Evolutionary conservation across 1,284 basidiomycete species (phyloP).

Genomic region (Ustilago hordei): DNA sequence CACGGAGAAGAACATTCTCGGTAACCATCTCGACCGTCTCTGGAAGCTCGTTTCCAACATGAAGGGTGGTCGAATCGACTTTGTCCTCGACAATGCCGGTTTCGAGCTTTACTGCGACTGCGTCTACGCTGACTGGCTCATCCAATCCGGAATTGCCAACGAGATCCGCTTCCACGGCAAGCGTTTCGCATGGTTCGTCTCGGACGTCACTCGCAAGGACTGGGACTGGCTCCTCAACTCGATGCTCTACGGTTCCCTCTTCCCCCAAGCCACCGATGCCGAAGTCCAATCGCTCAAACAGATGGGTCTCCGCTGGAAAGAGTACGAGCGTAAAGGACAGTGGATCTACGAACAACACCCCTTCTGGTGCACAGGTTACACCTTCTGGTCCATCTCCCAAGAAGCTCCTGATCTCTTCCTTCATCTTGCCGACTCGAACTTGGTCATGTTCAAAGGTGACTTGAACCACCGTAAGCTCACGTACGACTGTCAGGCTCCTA

Average conservation of each 20-base stretch:
- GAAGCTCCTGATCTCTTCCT: conserved; percentile 85
- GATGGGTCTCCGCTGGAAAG: conserved; percentile 90
- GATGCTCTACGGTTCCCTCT: conserved; percentile 69
- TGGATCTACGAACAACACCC: conserved; percentile 97
- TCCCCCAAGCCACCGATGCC: conserved; percentile 84
- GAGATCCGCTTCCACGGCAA: conserved; percentile 91
- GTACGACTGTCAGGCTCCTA: conserved; percentile 76
- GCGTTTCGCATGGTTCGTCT: conserved; percentile 71
- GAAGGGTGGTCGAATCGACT: conserved; percentile 71
- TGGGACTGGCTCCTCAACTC: conserved; percentile 83
- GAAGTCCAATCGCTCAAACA: conserved; percentile 85
- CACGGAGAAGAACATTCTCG: conserved; percentile 94
- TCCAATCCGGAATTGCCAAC: conserved; percentile 88
- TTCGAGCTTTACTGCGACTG: conserved; percentile 97
- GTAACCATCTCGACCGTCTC: conserved; percentile 82
- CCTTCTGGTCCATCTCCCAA: conserved; percentile 83
- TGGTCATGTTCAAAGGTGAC: conserved; percentile 95
- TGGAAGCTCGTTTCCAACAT: conserved; percentile 82
- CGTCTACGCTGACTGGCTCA: conserved; percentile 87
- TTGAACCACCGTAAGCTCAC: conserved; percentile 87
- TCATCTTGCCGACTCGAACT: conserved; percentile 87
- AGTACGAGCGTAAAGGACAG: conserved; percentile 88
- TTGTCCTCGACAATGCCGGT: conserved; percentile 82
- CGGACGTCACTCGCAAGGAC: conserved; percentile 95
- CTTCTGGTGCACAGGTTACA: conserved; percentile 69